These are phyloP conservation scores for Phaeosphaeria sp. DNA, from an alignment of 2,329 filamentous ascomycete genomes.

Conservation along the genomic window DNA sequence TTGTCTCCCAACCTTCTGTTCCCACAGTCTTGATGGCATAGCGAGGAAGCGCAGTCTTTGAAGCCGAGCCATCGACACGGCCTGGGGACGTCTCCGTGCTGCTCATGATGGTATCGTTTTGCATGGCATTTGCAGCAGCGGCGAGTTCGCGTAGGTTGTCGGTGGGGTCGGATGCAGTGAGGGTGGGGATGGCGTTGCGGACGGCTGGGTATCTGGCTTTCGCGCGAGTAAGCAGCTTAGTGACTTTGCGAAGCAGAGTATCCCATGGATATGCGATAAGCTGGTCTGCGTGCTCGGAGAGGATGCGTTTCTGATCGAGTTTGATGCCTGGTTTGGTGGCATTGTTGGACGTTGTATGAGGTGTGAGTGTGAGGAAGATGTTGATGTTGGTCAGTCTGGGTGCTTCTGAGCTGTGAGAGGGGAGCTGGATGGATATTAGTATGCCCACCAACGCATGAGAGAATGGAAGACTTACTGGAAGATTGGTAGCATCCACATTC, in stretches of 20 bases:
- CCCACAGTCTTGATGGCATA: conserved; percentile 34
- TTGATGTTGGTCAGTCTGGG: conserved; percentile 55
- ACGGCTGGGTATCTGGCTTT: conserved; percentile 21
- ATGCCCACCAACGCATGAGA: neutral
- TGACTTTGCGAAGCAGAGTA: conserved; percentile 24
- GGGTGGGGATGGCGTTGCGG: neutral
- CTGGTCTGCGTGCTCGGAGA: conserved; percentile 13
- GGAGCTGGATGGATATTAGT: conserved; percentile 10
- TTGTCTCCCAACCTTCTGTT: conserved; percentile 26
- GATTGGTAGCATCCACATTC: neutral
- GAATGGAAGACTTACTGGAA: conserved; percentile 3
- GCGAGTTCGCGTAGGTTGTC: conserved; percentile 41
- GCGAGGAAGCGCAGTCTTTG: conserved; percentile 11
- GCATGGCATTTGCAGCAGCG: conserved; percentile 35
- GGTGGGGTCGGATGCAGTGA: conserved; percentile 2
- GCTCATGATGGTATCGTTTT: neutral
- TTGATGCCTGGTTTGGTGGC: conserved; percentile 64
- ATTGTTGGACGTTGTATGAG: neutral
- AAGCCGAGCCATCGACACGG: no score
- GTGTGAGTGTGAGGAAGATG: conserved; percentile 65
- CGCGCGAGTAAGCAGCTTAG: conserved; percentile 17
- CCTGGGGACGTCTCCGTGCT: neutral
- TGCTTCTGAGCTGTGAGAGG: conserved; percentile 7
- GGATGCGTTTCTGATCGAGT: conserved; percentile 31
- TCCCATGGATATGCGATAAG: conserved; percentile 27